Base-by-base conservation (phyloP, 2,329 filamentous ascomycete genomes). In the Aspergillus awamori region DNA sequence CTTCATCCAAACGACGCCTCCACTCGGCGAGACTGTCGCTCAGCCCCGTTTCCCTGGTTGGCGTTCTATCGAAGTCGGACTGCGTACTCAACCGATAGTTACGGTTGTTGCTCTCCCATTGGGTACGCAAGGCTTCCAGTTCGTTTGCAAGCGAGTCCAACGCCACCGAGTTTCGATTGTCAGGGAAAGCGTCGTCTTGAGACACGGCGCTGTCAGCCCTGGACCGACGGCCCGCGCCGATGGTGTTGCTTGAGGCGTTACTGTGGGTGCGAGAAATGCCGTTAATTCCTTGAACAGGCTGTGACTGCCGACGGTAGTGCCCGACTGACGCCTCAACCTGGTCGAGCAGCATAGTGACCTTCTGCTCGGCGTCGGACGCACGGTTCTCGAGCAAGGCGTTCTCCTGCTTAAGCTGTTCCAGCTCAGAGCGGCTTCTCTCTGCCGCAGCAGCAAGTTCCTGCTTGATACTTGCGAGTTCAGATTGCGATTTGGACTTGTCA, bases 61-160 rank as follows among this genome's bases (percentile, higher is more conserved):
- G 80, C 2, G 80, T 82, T 52, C 79, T 81, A 59, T 97, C 93
- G 69, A 96, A 93, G 73, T 97, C 93, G 70, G 96, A 96, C 55
- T 90, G 88, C 71, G 89, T 93, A 77, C 92, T 96, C 48, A 97
- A 81, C 24, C 95, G 89, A 76, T 98, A 97, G 71, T 92, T 96
- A 77, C 96, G 95, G 80, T 94, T 97, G 11, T 93, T 97, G 41
- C 89, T 92, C 79, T 98, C 93, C 95, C 95, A 99, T 70, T 97
- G 93, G 56, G 84, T 91, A 56, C 94, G 87, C 52, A 99, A 83
- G 11, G 91, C 90, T 75, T 99, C 95, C 7, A 99, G 87, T 79
- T 99, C 95, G 65, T 87, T 92, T 10, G 95, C 94, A 24, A 99
- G 86, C 65, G 89, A 95, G 77, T 99, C 95, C 20, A 99, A 84